These are phyloP conservation scores for Citrullus mucosospermus DNA, from an alignment of 306 rosid genomes.

Conservation along the genomic window DNA sequence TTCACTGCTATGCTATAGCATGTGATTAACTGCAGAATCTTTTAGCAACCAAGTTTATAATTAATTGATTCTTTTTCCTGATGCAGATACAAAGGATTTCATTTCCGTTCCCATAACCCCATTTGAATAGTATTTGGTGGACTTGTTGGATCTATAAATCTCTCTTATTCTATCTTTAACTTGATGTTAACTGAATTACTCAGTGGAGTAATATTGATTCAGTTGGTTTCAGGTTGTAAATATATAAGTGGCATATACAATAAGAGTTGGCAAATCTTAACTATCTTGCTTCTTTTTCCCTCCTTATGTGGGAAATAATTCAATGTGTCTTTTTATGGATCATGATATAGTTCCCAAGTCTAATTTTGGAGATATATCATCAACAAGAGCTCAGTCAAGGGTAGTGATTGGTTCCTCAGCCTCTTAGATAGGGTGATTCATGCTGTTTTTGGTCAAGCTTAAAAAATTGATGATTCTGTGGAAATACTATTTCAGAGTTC, in stretches of 20 bases:
- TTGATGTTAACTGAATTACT: not conserved
- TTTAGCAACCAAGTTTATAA: not conserved
- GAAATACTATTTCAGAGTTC: not conserved
- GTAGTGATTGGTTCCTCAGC: not conserved
- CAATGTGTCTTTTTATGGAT: not conserved
- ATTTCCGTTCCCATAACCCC: not conserved
- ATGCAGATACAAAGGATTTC: not conserved
- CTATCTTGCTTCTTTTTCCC: not conserved
- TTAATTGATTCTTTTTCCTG: not conserved
- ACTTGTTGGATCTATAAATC: not conserved
- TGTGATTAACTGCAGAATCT: conserved; percentile 5
- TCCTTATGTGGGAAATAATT: not conserved
- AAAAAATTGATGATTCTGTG: not conserved
- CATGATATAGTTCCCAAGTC: not conserved
- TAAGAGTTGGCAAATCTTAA: not conserved
- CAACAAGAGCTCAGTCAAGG: not conserved
- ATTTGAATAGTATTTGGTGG: not conserved
- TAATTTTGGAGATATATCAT: not conserved
- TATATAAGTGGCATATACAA: not conserved
- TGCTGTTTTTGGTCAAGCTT: conserved; percentile 2
- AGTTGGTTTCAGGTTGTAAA: not conserved
- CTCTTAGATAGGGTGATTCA: conserved; percentile 6
- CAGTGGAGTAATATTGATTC: not conserved
- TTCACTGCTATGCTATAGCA: not conserved
- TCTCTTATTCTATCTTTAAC: not conserved